phyloP scores from a whole-genome alignment of 2,329 filamentous ascomycete genomes.

The Neophaeococcomyces mojaviensis region DNA sequence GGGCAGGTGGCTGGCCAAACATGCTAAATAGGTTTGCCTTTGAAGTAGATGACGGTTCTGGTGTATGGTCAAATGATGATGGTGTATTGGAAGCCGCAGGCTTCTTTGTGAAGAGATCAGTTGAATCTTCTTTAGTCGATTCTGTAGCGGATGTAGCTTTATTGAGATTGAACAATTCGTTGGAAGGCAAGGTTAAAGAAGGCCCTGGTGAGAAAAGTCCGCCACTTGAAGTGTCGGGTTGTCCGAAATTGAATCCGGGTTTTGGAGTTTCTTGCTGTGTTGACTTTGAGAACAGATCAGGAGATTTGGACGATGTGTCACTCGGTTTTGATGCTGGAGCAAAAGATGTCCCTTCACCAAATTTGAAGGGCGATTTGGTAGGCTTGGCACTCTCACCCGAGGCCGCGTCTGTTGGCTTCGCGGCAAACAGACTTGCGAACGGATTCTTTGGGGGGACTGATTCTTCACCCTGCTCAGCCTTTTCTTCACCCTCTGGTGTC shows the following conservation, averaged over 20 bases:
- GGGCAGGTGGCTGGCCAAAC: neutral
- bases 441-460: conserved; percentile 1
- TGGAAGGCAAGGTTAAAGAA: neutral
- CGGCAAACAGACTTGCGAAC: conserved; percentile 4
- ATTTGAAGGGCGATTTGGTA: conserved; percentile 10
- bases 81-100: conserved; percentile 1
- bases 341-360: conserved; percentile 4
- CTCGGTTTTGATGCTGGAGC: neutral
- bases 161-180: conserved; percentile 5
- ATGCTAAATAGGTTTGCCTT: conserved; percentile 7
- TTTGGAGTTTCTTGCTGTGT: neutral
- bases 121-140: neutral
- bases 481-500: neutral
- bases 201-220: conserved; percentile 6
- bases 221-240: conserved; percentile 2
- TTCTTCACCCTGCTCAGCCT: neutral
- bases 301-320: neutral
- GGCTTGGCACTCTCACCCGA: neutral
- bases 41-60: neutral
- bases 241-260: neutral
- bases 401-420: neutral
- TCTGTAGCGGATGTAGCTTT: conserved; percentile 10
- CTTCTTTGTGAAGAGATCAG: neutral
- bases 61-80: neutral
- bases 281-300: neutral